Base-by-base conservation (phyloP, 129 eudicot species). In the Oenanthe sinensis region DNA sequence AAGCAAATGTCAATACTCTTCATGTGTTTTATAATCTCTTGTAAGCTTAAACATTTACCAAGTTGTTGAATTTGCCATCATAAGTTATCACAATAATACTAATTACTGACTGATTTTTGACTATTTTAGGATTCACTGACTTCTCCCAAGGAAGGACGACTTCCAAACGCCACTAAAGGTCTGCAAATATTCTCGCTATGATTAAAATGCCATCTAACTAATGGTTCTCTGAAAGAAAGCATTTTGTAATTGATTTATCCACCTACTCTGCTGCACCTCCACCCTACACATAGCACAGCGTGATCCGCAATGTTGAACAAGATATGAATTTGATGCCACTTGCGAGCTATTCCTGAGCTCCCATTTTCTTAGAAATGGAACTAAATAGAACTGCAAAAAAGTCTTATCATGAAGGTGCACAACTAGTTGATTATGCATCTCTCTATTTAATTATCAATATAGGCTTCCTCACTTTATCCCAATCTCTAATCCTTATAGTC, bases 131-230 rank as follows among this genome's bases (percentile, higher is more conserved):
- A 90, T 83, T 92, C 96, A 3, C 82, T 63, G 75, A 79, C 86
- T 79, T 92, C 97, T 44, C 95, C 97, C 3, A 89, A 86, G 87
- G 97, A 92, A 89, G 99, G 97, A 73, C 91, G 97, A 50, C 97
- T 95, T 54, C 99, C 99, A 77, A 90, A 90, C 87, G 96, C 97
- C 71, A 82, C 85, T 33, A 87, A 88, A 95, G 97, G 97, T 92
- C 45, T 71, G 79, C 50, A 11, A 72, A 73, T 82, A 77, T 46
- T 76, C 70, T 77, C 20, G 67, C 9, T 55, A 58, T 36, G 40
- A 71, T 47, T 67, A 36, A 63, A 43, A 76, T 78, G 46, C 12
- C 44, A 46, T 5, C 28, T 44, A 63, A 52, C 74, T 72, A 63
- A 9, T 65, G 49, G 45, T 54, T 42, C 48, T 75, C 48, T 68